Evolutionary conservation across 2,329 filamentous ascomycete genomes (phyloP), one percentile per base, ranked within the genome.

Genomic region (Cyanodermella asteris): DNA sequence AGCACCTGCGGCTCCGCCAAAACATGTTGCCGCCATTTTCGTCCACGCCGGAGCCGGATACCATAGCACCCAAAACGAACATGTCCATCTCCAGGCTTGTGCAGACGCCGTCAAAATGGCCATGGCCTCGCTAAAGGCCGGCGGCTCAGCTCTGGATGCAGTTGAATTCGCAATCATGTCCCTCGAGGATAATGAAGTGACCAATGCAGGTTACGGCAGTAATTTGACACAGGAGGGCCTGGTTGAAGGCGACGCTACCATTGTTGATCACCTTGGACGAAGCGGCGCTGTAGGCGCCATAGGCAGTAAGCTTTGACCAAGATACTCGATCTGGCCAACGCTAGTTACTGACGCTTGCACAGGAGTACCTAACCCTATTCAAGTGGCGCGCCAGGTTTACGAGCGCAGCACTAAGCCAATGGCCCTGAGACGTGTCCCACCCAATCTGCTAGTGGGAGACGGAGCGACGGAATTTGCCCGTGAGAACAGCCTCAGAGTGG

Each of bases 31-130:
- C 29, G 81, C 80, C 30, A 84, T 97, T 26, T 94, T 91, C 46
- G 72, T 97, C 22, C 87, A 97, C 48, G 87, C 84, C 18, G 87
- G 87, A 17, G 87, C 87, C 10, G 87, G 87, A 4, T 97, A 78
- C 40, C 87, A 97, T 46, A 93, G 81, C 42, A 56, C 65, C 13
- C 65, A 75, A 31, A 94, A 94, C 42, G 82, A 97, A 45, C 57
- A 61, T 28, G 59, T 76, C 18, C 87, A 97, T 42, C 62, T 97
- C 7, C 60, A 72, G 40, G 81, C 81, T 20, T 94, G 87, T 47
- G 72, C 74, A 41, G 72, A 84, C 49, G 82, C 87, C 34, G 76
- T 76, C n/a, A 69, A 66, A 36, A 59, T 75, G 38, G 82, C 67
- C 17, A 93, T 94, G 76, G 61, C 61, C 25, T 61, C 90, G 31